phyloP scores from a whole-genome alignment of 83 land plant species.

The Isoetes engelmannii region DNA sequence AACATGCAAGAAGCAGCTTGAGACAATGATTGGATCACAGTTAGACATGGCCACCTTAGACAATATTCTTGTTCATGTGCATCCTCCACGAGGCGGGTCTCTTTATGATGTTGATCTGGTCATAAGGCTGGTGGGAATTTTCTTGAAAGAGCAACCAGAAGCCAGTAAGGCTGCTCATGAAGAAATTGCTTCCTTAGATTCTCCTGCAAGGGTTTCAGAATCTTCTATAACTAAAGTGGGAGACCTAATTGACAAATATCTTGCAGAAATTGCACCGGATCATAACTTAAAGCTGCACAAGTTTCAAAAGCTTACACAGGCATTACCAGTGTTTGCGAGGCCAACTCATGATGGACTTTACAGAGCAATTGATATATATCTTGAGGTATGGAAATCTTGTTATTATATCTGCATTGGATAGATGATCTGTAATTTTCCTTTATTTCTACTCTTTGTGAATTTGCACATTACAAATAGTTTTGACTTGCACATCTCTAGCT shows the following conservation, averaged over 20 bases:
- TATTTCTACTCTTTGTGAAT: neutral
- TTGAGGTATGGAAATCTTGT: constrained; percentile 37
- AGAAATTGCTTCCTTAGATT: too few species aligned
- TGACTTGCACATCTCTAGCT: too few species aligned
- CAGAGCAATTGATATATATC: constrained; percentile 50
- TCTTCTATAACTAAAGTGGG: constrained; percentile 28
- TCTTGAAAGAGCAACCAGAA: too few species aligned
- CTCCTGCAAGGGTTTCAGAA: too few species aligned
- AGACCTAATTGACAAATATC: constrained; percentile 43
- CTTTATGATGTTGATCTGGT: constrained; percentile 58
- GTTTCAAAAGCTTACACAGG: constrained; percentile 32
- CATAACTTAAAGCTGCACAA: constrained; percentile 46
- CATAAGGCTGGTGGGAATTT: constrained; percentile 33
- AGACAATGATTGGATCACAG: constrained; percentile 59
- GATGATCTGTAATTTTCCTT: neutral
- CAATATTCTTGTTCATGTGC: constrained; percentile 51
- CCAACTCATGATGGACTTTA: constrained; percentile 47
- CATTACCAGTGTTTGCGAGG: constrained; percentile 51
- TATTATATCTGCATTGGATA: too few species aligned
- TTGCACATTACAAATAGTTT: too few species aligned
- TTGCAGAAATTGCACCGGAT: constrained; percentile 69
- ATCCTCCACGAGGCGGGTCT: constrained; percentile 22
- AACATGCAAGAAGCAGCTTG: constrained; percentile 37
- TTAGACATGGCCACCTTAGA: constrained; percentile 52
- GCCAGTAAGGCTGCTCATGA: too few species aligned